Conservation (phyloP, 106 monocot species). For the Platanthera guangdongensis region DNA sequence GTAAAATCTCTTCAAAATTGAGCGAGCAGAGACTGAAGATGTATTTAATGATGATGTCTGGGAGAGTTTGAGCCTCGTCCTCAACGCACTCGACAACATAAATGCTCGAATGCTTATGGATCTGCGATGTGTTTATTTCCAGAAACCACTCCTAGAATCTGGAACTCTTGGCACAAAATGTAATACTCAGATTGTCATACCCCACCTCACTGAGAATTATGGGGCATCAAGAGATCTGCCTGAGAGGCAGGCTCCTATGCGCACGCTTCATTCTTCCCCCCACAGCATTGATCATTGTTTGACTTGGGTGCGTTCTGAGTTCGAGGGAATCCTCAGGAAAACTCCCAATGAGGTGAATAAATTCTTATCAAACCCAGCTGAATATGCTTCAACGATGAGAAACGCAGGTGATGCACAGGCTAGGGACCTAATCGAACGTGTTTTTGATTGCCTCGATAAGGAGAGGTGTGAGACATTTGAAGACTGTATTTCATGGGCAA, state of each 20-base stretch:
- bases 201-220: constrained; percentile 92
- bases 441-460: constrained; percentile 63
- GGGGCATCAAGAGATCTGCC: constrained; percentile 93
- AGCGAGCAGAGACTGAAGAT: constrained; percentile 11
- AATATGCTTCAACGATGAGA: constrained; percentile 54
- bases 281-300: constrained; percentile 93
- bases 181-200: constrained; percentile 94
- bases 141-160: constrained; percentile 69
- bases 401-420: constrained; percentile 83
- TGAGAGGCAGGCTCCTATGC: constrained; percentile 92
- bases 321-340: constrained; percentile 83
- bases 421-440: constrained; percentile 69
- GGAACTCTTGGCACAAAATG: constrained; percentile 83
- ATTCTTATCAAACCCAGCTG: constrained; percentile 57
- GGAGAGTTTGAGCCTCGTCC: constrained; percentile 4
- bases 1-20: constrained; percentile 9
- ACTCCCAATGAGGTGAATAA: constrained; percentile 73
- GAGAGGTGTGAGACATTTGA: constrained; percentile 75
- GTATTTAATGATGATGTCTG: constrained; percentile 14
- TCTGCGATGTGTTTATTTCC: constrained; percentile 12
- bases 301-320: constrained; percentile 91
- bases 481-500: constrained; percentile 82
- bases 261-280: constrained; percentile 89
- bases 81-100: constrained; percentile 10
- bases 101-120: constrained; percentile 14